Base-by-base conservation (phyloP, 1,284 basidiomycete genomes). In the Phlebopus sp. region DNA sequence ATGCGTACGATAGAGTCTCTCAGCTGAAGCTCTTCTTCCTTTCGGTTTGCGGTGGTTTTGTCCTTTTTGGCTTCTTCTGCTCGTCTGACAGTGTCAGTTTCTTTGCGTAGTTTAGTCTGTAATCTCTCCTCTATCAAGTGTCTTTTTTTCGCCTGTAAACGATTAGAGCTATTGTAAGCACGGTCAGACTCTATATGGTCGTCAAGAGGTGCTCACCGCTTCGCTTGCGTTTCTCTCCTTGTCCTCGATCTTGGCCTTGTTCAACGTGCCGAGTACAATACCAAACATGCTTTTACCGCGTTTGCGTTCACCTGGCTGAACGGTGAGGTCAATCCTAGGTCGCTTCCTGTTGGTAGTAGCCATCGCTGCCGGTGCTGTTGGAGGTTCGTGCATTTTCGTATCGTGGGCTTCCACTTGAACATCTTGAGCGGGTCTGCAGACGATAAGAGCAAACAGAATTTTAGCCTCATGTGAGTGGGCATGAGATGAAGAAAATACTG, bases 271-370 rank as follows among this genome's bases (percentile, higher is more conserved):
- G 50, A 90, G 68, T 56, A 89, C 71, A 57, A 90, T 73, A 56
- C 86, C 86, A 71, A 90, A 87, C 82, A 89, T 86, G 70, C 78
- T 82, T 77, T 86, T 88, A 66, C 87, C 86, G 59, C 86, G 83
- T 70, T 85, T 89, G 58, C 84, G 78, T 66, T 86, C 83, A 57
- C 75, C 67, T 51, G 67, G 55, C 44, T 69, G 69, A 29, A 73
- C 70, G 54, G 70, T 75, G 55, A 89, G 70, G 64, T 88, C 83
- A 54, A 89, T 72, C 57, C 83, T 79, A 51, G 86, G 86, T 51
- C 86, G 80, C 68, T 77, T 84, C 71, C 75, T 81, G 64, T 63
- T 65, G 13, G 53, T 30, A 45, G 49, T 52, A 40, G 55, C 55
- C 63, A 59, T 69, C 44, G 60, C 59, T 19, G 65, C 59, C 14